A percentile compares a stretch with the other conserved stretches of the same genome.
Evolutionary conservation across 1,284 basidiomycete species (phyloP).

Genomic region (Malassezia nana): DNA sequence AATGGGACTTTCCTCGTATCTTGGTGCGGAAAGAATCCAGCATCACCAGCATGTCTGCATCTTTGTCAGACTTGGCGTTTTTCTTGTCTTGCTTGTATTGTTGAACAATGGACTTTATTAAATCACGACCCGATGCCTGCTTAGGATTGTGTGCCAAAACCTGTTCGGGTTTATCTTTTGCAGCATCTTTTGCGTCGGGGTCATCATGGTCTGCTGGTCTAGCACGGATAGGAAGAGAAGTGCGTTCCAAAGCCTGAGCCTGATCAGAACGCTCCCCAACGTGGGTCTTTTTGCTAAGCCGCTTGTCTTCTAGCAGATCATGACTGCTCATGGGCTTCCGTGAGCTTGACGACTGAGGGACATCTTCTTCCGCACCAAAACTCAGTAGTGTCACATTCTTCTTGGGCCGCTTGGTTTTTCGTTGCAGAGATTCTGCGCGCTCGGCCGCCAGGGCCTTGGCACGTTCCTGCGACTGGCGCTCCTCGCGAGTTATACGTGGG

Average conservation of each 20-base stretch:
- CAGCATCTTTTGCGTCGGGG: too few relatives aligned
- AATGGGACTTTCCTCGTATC: background rate
- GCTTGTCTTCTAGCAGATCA: conserved; percentile 35
- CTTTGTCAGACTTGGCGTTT: background rate
- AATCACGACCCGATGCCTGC: background rate
- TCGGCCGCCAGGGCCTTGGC: background rate
- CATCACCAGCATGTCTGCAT: background rate
- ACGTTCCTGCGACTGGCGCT: conserved; percentile 65
- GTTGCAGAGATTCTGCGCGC: background rate
- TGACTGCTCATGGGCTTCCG: conserved; percentile 39
- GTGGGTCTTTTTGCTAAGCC: conserved; percentile 21
- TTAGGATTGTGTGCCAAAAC: background rate
- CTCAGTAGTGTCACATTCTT: conserved; percentile 33
- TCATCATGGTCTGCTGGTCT: too few relatives aligned
- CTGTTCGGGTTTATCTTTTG: too few relatives aligned
- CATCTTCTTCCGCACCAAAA: conserved; percentile 38
- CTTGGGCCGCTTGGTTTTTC: conserved; percentile 18
- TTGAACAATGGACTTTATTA: background rate
- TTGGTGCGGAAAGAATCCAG: conserved; percentile 1
- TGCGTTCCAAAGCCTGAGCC: background rate
- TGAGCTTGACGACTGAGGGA: background rate
- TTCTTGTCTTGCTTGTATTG: conserved; percentile 5
- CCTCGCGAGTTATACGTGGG: conserved; percentile 87
- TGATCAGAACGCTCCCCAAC: background rate
- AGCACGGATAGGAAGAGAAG: background rate